Percentiles rank a stretch among this genome's conserved stretches.
Conservation (phyloP, 1,139 yeast genomes). For the Yamadazyma jaroonii region DNA sequence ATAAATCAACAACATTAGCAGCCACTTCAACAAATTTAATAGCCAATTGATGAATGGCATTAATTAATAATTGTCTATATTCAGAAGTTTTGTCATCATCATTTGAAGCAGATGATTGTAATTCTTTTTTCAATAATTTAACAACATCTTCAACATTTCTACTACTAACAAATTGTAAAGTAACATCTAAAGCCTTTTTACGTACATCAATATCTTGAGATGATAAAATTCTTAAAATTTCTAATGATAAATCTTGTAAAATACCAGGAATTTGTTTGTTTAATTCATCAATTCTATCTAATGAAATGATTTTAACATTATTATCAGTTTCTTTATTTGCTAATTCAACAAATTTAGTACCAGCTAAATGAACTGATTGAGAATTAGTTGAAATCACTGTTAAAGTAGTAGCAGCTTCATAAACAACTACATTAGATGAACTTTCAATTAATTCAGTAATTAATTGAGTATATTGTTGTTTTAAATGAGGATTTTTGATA, state of each 20-base stretch:
- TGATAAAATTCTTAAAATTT: conserved; percentile 78
- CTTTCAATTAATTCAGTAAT: conserved; percentile 72
- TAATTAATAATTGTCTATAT: conserved; percentile 84
- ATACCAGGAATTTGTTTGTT: conserved; percentile 77
- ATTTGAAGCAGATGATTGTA: conserved; percentile 64
- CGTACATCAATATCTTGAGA: conserved; percentile 92
- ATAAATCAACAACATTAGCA: conserved; percentile 81
- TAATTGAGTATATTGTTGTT: conserved; percentile 68
- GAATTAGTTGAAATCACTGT: conserved; percentile 71
- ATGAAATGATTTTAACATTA: conserved; percentile 87
- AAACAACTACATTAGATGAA: conserved; percentile 73
- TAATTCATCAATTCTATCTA: conserved; percentile 80
- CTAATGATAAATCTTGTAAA: conserved; percentile 81
- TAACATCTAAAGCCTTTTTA: conserved; percentile 78
- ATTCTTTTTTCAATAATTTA: conserved; percentile 86
- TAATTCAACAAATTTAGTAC: conserved; percentile 79
- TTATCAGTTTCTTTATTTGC: conserved; percentile 92
- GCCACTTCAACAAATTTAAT: conserved; percentile 89
- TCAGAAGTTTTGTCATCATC: conserved; percentile 79
- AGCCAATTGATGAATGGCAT: conserved; percentile 88
- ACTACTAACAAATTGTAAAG: conserved; percentile 74
- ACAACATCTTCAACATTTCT: conserved; percentile 95
- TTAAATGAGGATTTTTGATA: conserved; percentile 57
- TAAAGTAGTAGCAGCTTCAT: conserved; percentile 89
- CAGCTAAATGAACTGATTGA: conserved; percentile 68